Base-by-base conservation (phyloP, 2,329 filamentous ascomycete species). In the Xylaria arbuscula region DNA sequence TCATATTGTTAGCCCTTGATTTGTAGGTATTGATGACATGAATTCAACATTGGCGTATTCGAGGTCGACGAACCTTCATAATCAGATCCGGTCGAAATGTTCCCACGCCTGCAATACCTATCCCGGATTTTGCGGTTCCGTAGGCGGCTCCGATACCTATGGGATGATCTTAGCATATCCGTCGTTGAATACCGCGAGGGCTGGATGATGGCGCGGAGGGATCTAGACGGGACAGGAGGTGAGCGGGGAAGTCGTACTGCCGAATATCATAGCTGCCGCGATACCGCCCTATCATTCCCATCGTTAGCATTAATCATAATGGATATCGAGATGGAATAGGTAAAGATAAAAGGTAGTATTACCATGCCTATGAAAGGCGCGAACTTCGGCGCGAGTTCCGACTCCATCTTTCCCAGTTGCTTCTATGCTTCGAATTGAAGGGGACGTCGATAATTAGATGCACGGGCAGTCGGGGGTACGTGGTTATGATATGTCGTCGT, bases 361-460 rank as follows among this genome's bases (percentile, higher is more conserved):
- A 94, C 92, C 92, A 95, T 93, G 85, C 93, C 93, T 80, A 95
- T 87, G 85, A 95, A 96, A 76, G 92, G 92, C 83, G 93, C 93
- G 80, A 94, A 95, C 83, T 92, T 92, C 76, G 93, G 93, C 68
- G 90, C 85, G 70, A 89, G 82, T 73, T 90, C 88, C 56, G 87
- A 88, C 74, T 87, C 84, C 68, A 81, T 70, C 9, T 19, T 66
- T 53, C 15, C 15, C 28, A 6, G 13, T 34, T 32, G 36, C 17
- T 48, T 28, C 28, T 28, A 24, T 60, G 13, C 19, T 57, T 48
- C 24, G 45, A 28, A 42, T 17, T 22, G 45, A 19, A 19, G 58
- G 47, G n/a, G 32, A 1, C 17, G 3, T 17, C 10, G n/a, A 10
- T 47, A 13, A 24, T 9, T 19, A 13, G n/a, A 58, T 56, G 34